Base-by-base conservation (phyloP, 73 alveolate species). In the Breviolum minutum region DNA sequence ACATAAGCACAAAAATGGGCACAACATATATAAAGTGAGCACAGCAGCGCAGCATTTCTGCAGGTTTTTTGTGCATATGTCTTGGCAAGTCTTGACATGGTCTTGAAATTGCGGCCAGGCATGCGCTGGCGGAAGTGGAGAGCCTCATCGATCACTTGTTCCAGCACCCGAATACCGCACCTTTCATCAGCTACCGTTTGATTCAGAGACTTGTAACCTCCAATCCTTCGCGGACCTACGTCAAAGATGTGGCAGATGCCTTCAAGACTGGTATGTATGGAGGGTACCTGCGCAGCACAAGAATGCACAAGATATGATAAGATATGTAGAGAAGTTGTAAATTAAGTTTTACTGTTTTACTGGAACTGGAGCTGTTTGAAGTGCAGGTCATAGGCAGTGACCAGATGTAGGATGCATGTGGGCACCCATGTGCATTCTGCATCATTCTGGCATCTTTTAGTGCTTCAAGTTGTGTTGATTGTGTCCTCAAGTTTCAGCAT, bases 61-160 rank as follows among this genome's bases (percentile, higher is more conserved):
- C 6, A 17, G 77, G 77, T 68, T 14, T 68, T 68, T 14, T 68
- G n/a, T 2, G n/a, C 17, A 68, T 22, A 22, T 17, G 77, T 68
- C n/a, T 68, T 22, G 77, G 77, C 24, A 17, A 14, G n/a, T 68
- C 24, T 68, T 68, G 77, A 40, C 77, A 17, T 22, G 77, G 8
- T 22, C 17, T 68, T 17, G 77, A 68, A 14, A 68, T 17, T 17
- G 77, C 77, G 24, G 77, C 24, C 68, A 87, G 82, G 98, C 89
- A 73, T n/a, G 98, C 98, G 26, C 63, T 92, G 98, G 91, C 98
- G 6, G 98, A 92, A 62, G 98, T 92, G 91, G 98, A 92, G 90
- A 85, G 80, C 76, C 90, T 92, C 68, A 79, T 92, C 20, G 98
- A 92, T 91, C 98, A 92, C 91, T 48, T 92, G 66, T 92, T 77